phyloP scores from a whole-genome alignment of 768 basidiomycete genomes.

The Kwoniella botswanensis region DNA sequence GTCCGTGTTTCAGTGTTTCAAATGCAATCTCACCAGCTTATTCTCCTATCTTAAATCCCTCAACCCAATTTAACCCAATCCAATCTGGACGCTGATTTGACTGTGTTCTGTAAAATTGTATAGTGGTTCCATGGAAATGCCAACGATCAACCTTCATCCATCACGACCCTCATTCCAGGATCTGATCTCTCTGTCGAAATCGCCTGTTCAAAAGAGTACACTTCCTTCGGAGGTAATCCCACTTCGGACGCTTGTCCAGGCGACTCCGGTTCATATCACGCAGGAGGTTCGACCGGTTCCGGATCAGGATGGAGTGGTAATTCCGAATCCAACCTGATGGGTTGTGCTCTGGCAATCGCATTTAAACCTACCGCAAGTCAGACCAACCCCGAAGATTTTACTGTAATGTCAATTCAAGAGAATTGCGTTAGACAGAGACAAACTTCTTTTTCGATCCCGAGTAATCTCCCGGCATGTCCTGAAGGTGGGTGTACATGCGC shows the following conservation, averaged over 20 bases:
- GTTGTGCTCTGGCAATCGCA: constrained; percentile 50
- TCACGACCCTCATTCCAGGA: constrained; percentile 36
- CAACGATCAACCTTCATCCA: constrained; percentile 15
- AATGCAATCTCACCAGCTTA: not conserved
- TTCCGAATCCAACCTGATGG: constrained; percentile 31
- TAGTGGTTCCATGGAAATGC: constrained; percentile 45
- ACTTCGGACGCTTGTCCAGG: constrained; percentile 35
- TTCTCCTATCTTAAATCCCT: not conserved
- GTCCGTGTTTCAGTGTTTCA: constrained; percentile 1
- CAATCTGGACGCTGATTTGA: not conserved
- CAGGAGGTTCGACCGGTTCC: constrained; percentile 32
- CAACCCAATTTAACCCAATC: no score
- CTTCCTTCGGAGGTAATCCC: constrained; percentile 34
- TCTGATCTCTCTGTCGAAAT: constrained; percentile 33
- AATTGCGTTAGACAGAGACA: constrained; percentile 41
- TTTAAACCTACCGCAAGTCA: constrained; percentile 28
- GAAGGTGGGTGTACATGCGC: constrained; percentile 50
- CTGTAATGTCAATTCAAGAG: constrained; percentile 47
- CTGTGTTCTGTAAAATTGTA: not conserved
- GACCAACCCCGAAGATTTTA: constrained; percentile 49
- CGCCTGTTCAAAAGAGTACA: constrained; percentile 38
- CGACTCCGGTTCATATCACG: constrained; percentile 45
- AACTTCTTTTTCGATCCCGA: constrained; percentile 46
- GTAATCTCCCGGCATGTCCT: constrained; percentile 50
- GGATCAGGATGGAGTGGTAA: constrained; percentile 28